Conservation (phyloP, 805 yeast genomes). For the Saturnispora besseyi region DNA sequence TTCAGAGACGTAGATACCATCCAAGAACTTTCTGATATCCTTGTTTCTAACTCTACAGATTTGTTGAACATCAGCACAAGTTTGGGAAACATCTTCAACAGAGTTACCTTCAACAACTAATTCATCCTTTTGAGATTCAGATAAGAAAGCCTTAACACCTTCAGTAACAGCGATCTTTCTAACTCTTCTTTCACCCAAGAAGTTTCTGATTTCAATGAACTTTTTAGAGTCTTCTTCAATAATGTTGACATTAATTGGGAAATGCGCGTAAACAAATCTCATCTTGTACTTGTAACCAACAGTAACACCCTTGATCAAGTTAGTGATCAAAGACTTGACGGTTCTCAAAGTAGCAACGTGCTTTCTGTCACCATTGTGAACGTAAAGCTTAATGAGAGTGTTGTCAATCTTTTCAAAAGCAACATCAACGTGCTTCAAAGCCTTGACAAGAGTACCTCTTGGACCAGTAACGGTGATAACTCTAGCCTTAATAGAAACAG, state of each 20-base stretch:
- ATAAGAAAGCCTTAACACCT: conserved; percentile 81
- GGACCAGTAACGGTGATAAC: conserved; percentile 88
- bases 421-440: conserved; percentile 90
- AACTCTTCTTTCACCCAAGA: conserved; percentile 98
- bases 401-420: conserved; percentile 74
- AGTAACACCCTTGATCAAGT: conserved; percentile 98
- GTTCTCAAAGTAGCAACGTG: conserved; percentile 99
- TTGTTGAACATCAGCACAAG: conserved; percentile 98
- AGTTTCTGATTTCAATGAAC: conserved; percentile 95
- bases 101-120: conserved; percentile 90
- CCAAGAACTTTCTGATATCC: conserved; percentile 99
- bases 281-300: conserved; percentile 98
- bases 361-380: conserved; percentile 99
- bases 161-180: conserved; percentile 79
- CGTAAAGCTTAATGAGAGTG: conserved; percentile 75
- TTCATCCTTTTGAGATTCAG: conserved; percentile 89
- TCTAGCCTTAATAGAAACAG: conserved; percentile 88
- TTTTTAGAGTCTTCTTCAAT: conserved; percentile 66
- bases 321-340: conserved; percentile 88
- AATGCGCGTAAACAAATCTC: conserved; percentile 99
- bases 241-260: conserved; percentile 98
- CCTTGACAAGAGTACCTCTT: conserved; percentile 89
- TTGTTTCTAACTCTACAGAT: conserved; percentile 98
- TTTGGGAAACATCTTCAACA: conserved; percentile 93
- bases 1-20: conserved; percentile 99